Percentiles rank a stretch among this genome's conserved stretches.
phyloP scores from a whole-genome alignment of 768 basidiomycete genomes.

The Russula foetens region DNA sequence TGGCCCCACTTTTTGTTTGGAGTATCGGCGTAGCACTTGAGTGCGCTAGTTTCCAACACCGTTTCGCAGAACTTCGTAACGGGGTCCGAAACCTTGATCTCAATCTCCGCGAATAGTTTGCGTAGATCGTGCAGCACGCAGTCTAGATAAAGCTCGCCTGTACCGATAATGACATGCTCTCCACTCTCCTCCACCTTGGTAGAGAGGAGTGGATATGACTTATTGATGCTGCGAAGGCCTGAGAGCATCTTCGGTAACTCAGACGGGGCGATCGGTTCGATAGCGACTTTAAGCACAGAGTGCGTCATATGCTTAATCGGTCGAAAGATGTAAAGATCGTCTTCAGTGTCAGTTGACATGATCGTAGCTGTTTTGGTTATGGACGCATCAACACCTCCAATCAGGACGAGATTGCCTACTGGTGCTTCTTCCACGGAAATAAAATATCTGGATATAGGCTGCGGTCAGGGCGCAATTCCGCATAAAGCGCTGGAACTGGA shows the following conservation, averaged over 20 bases:
- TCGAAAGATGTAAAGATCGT: slow-evolving; percentile 90
- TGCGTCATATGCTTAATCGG: slow-evolving; percentile 96
- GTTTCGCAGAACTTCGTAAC: slow-evolving; percentile 98
- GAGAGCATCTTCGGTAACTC: slow-evolving; percentile 99
- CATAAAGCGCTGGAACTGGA: not conserved
- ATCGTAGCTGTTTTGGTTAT: slow-evolving; percentile 95
- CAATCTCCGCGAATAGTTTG: slow-evolving; percentile 90
- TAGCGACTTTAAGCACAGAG: slow-evolving; percentile 95
- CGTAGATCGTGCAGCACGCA: slow-evolving; percentile 95
- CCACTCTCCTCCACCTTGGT: slow-evolving; percentile 99
- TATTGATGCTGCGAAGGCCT: slow-evolving; percentile 93
- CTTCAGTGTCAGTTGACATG: slow-evolving; percentile 59
- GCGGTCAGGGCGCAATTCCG: not conserved
- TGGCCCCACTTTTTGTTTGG: slow-evolving; percentile 92
- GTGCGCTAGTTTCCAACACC: slow-evolving; percentile 91
- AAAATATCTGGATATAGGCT: slow-evolving; percentile 55
- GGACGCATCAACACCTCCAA: slow-evolving; percentile 89
- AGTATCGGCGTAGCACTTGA: slow-evolving; percentile 99
- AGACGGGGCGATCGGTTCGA: slow-evolving; percentile 95
- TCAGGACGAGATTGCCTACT: slow-evolving; percentile 87
- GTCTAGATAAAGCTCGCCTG: slow-evolving; percentile 94
- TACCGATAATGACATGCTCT: slow-evolving; percentile 94
- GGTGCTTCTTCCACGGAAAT: slow-evolving; percentile 83
- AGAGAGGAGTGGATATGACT: slow-evolving; percentile 87
- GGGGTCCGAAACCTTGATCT: slow-evolving; percentile 99